Evolutionary conservation across 768 basidiomycete species (phyloP).

Genomic region (Tricholomella constricta): DNA sequence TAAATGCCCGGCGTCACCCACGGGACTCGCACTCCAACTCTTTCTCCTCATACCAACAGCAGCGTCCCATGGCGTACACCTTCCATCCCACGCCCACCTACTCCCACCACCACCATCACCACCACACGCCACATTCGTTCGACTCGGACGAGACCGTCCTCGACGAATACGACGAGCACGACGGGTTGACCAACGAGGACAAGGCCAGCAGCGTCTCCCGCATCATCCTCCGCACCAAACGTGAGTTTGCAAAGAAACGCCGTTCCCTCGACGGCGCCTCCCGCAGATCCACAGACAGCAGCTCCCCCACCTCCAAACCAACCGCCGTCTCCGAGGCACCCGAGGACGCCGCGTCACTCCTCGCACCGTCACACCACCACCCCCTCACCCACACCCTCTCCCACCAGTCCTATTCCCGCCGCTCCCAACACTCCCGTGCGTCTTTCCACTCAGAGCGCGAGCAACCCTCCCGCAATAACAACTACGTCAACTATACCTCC

Average conservation of each 20-base stretch:
- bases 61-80: conserved; percentile 10
- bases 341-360: too few species aligned
- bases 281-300: conserved; percentile 8
- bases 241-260: too few species aligned
- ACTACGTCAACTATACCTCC: too few species aligned
- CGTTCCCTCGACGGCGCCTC: conserved; percentile 15
- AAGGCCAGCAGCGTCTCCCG: conserved; percentile 26
- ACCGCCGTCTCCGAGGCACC: conserved; percentile 1
- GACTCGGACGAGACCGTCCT: conserved; percentile 29
- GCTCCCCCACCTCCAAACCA: conserved; percentile 10
- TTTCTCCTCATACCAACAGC: conserved; percentile 12
- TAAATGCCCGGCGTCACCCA: conserved; percentile 4
- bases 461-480: conserved; percentile 1
- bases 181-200: conserved; percentile 14
- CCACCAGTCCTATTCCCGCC: conserved; percentile 2
- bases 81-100: conserved; percentile 12
- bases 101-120: conserved; percentile 23
- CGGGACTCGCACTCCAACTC: conserved; percentile 13
- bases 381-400: conserved; percentile 7
- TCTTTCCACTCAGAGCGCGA: neutral
- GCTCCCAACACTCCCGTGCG: neutral
- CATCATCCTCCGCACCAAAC: conserved; percentile 20
- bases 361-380: too few species aligned
- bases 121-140: conserved; percentile 27
- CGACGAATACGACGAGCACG: conserved; percentile 31